These are phyloP conservation scores for Zygosaccharomyces pseudobailii DNA, from an alignment of 1,139 yeast genomes.

Conservation along the genomic window DNA sequence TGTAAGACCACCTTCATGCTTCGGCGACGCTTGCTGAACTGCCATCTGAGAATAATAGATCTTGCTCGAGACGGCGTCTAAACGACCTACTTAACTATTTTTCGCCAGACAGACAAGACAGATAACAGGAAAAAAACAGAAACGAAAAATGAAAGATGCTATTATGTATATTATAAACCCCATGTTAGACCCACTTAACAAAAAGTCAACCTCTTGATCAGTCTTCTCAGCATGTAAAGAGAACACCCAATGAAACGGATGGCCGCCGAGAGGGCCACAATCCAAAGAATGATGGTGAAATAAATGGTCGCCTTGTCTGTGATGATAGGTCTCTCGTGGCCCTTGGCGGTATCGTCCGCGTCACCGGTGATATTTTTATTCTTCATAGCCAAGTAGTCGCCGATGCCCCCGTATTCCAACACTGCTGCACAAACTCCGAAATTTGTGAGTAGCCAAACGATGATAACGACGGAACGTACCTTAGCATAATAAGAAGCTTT, in stretches of 20 bases:
- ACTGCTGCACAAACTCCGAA: slow-evolving; percentile 68
- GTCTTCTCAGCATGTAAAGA: slow-evolving; percentile 48
- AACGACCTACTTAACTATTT: not conserved
- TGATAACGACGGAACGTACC: slow-evolving; percentile 73
- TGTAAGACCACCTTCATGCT: slow-evolving; percentile 84
- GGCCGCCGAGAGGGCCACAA: slow-evolving; percentile 75
- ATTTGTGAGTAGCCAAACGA: slow-evolving; percentile 75
- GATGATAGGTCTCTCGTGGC: slow-evolving; percentile 16
- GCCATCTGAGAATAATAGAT: not conserved
- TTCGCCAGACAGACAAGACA: not conserved
- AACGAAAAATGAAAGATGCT: not conserved
- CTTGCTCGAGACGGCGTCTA: not conserved
- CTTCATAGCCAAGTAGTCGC: slow-evolving; percentile 28
- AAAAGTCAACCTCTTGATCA: slow-evolving; percentile 26
- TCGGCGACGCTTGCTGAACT: not conserved
- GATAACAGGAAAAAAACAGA: not conserved
- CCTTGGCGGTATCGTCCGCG: slow-evolving; percentile 28
- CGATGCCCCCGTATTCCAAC: slow-evolving; percentile 56
- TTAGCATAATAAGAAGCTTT: slow-evolving; percentile 69
- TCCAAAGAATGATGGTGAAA: slow-evolving; percentile 71
- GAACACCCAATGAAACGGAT: slow-evolving; percentile 68
- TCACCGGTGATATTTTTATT: slow-evolving; percentile 29
- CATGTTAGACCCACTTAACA: not conserved
- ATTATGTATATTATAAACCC: not conserved
- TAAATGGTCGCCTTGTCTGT: slow-evolving; percentile 47